Percentiles rank a stretch among this genome's conserved stretches.
These are phyloP conservation scores for Gautieria morchelliformis DNA, from an alignment of 768 basidiomycete genomes.

Conservation along the genomic window DNA sequence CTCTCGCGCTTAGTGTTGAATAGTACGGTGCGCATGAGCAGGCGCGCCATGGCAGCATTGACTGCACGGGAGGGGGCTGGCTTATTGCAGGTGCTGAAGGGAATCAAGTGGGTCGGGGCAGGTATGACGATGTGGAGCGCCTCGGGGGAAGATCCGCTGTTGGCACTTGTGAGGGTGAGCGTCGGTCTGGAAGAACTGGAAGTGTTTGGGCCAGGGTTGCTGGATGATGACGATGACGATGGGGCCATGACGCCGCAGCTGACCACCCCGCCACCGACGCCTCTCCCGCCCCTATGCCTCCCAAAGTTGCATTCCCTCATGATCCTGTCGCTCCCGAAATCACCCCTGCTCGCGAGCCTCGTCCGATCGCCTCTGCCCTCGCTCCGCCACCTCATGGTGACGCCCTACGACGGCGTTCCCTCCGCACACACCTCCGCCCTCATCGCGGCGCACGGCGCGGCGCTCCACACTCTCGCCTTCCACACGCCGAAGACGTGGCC, in stretches of 20 bases:
- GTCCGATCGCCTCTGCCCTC: constrained; percentile 51
- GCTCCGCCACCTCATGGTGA: constrained; percentile 55
- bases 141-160: constrained; percentile 40
- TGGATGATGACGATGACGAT: constrained; percentile 36
- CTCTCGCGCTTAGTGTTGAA: constrained; percentile 44
- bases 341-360: constrained; percentile 52
- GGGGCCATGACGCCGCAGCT: constrained; percentile 1
- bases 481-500: constrained; percentile 62
- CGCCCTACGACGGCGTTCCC: constrained; percentile 63
- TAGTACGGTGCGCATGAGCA: constrained; percentile 49
- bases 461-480: constrained; percentile 52
- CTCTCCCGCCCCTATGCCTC: constrained; percentile 40
- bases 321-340: constrained; percentile 57
- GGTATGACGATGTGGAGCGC: constrained; percentile 18
- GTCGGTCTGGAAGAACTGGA: constrained; percentile 54
- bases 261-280: constrained; percentile 12
- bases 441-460: constrained; percentile 47
- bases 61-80: constrained; percentile 39
- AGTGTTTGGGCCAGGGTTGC: constrained; percentile 46
- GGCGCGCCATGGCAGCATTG: constrained; percentile 45
- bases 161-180: constrained; percentile 46
- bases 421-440: constrained; percentile 50
- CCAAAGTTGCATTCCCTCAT: constrained; percentile 49
- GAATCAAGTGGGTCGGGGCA: constrained; percentile 41
- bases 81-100: constrained; percentile 43